Evolutionary conservation across 2,329 filamentous ascomycete genomes (phyloP), one percentile per base, ranked within the genome.

Genomic region (Cryphonectria parasitica): DNA sequence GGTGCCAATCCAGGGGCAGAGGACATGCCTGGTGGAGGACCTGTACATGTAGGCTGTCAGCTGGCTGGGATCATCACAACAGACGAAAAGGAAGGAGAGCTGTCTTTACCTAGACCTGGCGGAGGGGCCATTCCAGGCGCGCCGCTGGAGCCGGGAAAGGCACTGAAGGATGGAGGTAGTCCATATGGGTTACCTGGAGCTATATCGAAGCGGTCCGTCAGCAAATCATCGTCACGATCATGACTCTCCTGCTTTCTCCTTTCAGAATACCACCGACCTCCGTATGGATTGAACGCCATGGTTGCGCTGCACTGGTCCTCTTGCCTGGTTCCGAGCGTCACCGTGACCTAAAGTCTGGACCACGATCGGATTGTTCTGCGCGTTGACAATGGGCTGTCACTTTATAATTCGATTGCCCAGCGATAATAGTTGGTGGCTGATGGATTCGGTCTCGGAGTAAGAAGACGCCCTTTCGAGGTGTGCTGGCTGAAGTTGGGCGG

Each of bases 1-100:
- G 91, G 89, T 79, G 88, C 90, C 80, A 94, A 93, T 79, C 94
- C 94, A 77, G 94, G 94, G 80, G 90, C 90, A 79, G 91, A 86
- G 77, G 91, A 88, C 88, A 94, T 92, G 83, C 92, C 92, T 84
- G 92, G 92, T 78, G 92, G 92, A 81, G 91, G 88, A 81, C 89
- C 91, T 93, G 73, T 25, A 41, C 58, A n/a, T 11, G 7, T 69
- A 75, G 58, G 52, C 52, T 43, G 77, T 72, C 66, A 74, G 69
- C 54, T 31, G 11, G 61, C 34, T 25, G 22, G 11, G 25, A 45
- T 49, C 70, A 72, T 39, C 73, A 28, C 64, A 67, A 70, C 69
- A 31, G 13, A 11, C 62, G 41, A 67, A 63, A 52, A n/a, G 45
- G 15, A 17, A 54, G 56, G 54, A 64, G 66, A 64, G 31, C 19